Conservation (phyloP, 2,329 filamentous ascomycete species). For the Passalora sequoiae region DNA sequence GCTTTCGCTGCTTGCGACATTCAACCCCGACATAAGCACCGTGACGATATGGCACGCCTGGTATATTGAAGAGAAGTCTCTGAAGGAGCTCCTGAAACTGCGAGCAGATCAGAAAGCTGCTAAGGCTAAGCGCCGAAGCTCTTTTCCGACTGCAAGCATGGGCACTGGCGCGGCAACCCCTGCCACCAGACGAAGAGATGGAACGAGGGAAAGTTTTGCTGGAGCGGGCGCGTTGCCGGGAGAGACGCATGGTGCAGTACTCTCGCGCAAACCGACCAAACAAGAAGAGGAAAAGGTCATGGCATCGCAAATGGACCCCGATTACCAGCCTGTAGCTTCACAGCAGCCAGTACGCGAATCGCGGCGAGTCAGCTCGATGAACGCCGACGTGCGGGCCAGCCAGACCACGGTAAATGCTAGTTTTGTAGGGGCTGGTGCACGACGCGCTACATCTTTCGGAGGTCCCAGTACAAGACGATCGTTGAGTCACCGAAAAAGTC, state of each 20-base stretch:
- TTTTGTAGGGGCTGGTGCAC: constrained; percentile 51
- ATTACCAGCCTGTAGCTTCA: constrained; percentile 40
- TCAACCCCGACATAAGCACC: constrained; percentile 68
- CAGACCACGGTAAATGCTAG: constrained; percentile 38
- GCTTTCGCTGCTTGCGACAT: constrained; percentile 71
- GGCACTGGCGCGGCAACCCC: constrained; percentile 73
- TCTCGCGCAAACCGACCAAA: constrained; percentile 26
- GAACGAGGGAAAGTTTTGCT: constrained; percentile 72
- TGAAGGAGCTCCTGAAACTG: constrained; percentile 40
- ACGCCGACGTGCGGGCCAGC: constrained; percentile 48
- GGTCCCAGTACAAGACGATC: constrained; percentile 61
- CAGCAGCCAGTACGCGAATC: constrained; percentile 52
- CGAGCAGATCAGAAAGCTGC: constrained; percentile 36
- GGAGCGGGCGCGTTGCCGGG: constrained; percentile 37
- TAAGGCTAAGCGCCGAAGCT: constrained; percentile 59
- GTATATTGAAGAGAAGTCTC: constrained; percentile 65
- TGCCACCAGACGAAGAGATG: constrained; percentile 54
- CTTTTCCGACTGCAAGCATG: constrained; percentile 53
- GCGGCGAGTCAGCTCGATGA: constrained; percentile 86
- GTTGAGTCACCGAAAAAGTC: constrained; percentile 46
- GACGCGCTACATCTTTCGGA: constrained; percentile 67
- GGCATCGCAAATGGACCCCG: constrained; percentile 47
- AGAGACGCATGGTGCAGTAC: constrained; percentile 21
- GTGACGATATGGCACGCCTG: constrained; percentile 82
- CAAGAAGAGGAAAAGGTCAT: constrained; percentile 43